A percentile compares a stretch with the other conserved stretches of the same genome.
Conservation (phyloP, 1,284 basidiomycete species). For the Sporisorium exsertum region DNA sequence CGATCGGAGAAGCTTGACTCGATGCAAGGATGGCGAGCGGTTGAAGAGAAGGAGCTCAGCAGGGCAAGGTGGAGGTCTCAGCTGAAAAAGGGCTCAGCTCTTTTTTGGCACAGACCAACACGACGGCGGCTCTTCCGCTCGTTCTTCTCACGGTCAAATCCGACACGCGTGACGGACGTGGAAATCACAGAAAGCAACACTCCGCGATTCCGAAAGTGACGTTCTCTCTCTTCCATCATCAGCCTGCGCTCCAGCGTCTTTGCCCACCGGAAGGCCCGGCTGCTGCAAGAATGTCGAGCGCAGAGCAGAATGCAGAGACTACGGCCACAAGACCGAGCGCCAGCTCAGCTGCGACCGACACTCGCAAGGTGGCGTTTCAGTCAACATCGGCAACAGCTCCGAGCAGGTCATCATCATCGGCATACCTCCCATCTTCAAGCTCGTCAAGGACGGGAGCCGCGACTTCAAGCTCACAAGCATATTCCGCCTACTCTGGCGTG, state of each 20-base stretch:
- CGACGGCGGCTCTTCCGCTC: neutral
- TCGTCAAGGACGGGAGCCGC: slow-evolving; percentile 9
- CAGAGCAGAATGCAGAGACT: slow-evolving; percentile 2
- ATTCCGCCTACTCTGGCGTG: slow-evolving; percentile 31
- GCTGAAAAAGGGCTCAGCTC: neutral
- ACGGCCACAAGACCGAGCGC: slow-evolving; percentile 7
- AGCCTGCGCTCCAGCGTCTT: neutral
- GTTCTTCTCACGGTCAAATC: neutral
- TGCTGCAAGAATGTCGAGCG: slow-evolving; percentile 14
- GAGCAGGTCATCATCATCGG: slow-evolving; percentile 24
- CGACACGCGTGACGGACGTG: slow-evolving; percentile 9
- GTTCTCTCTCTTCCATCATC: slow-evolving; percentile 25
- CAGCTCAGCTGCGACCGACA: slow-evolving; percentile 10
- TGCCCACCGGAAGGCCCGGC: neutral
- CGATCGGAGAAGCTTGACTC: neutral
- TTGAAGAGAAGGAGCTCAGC: neutral
- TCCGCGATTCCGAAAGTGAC: slow-evolving; percentile 36
- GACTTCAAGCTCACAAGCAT: slow-evolving; percentile 10
- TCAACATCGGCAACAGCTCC: slow-evolving; percentile 10
- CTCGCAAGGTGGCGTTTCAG: slow-evolving; percentile 41
- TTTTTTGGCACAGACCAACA: slow-evolving; percentile 13
- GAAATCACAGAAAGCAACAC: neutral
- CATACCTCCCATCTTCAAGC: slow-evolving; percentile 7
- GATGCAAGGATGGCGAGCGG: neutral
- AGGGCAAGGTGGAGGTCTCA: slow-evolving; percentile 5